Conservation (phyloP, 352 stramenopile genomes). For the Pythium aristosporum region DNA sequence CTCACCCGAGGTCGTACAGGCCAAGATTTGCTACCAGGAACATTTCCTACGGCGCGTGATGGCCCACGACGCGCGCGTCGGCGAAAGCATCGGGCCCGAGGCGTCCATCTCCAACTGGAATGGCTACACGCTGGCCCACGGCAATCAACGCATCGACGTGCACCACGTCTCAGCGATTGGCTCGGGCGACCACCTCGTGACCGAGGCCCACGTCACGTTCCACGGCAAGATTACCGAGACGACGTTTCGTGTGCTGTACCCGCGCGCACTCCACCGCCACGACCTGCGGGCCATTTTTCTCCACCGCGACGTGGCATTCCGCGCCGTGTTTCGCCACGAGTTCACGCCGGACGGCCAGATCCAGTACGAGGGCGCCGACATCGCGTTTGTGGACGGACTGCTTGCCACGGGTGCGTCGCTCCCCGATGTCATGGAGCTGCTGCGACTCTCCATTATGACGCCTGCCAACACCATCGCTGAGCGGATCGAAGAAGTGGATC, state of each 20-base stretch:
- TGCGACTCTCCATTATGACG: conserved; percentile 23
- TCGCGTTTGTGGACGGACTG: conserved; percentile 24
- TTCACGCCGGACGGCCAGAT: conserved; percentile 26
- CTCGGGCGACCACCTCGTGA: conserved; percentile 18
- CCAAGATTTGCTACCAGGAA: conserved; percentile 25
- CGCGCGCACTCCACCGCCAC: conserved; percentile 17
- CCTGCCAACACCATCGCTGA: conserved; percentile 13
- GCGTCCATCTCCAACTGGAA: conserved; percentile 24
- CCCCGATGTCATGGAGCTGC: conserved; percentile 16
- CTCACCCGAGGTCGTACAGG: conserved; percentile 17
- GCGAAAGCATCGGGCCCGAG: conserved; percentile 18
- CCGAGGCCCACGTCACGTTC: conserved; percentile 24
- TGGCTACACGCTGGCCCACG: conserved; percentile 22
- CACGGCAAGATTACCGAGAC: conserved; percentile 23
- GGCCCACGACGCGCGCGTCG: conserved; percentile 11
- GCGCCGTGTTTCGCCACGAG: conserved; percentile 24
- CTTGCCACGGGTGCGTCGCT: conserved; percentile 14
- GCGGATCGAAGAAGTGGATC: conserved; percentile 5
- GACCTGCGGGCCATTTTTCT: conserved; percentile 22
- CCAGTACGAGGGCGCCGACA: conserved; percentile 18
- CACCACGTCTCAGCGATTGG: conserved; percentile 15
- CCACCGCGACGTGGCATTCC: conserved; percentile 17
- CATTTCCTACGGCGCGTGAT: conserved; percentile 27
- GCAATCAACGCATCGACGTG: conserved; percentile 13
- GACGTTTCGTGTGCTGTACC: conserved; percentile 24